Evolutionary conservation across 495 filamentous ascomycete species (phyloP).

Genomic region (Trypethelium eluteriae): DNA sequence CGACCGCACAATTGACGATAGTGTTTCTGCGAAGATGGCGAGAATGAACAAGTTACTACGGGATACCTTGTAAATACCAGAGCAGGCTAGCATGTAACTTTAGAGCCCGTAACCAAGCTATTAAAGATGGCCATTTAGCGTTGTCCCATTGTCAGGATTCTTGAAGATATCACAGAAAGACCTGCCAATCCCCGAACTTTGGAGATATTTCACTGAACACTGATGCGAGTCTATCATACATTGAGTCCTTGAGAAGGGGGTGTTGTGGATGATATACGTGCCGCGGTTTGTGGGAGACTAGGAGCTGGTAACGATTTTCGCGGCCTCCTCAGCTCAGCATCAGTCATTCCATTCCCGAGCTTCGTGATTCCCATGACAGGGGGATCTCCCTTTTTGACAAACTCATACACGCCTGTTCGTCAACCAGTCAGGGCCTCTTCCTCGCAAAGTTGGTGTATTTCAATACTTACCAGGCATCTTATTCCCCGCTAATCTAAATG

Average conservation of each 20-base stretch:
- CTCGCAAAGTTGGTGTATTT: not conserved
- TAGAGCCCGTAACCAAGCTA: not conserved
- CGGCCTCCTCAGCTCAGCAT: constrained; percentile 70
- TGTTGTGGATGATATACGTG: constrained; percentile 1
- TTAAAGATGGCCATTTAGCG: not conserved
- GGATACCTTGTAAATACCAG: constrained; percentile 76
- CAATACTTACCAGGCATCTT: constrained; percentile 78
- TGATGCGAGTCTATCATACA: not conserved
- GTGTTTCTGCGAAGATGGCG: constrained; percentile 86
- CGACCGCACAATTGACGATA: constrained; percentile 95
- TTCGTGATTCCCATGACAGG: constrained; percentile 92
- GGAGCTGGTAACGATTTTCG: constrained; percentile 35
- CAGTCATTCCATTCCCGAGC: constrained; percentile 67
- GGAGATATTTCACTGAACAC: not conserved
- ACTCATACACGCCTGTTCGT: constrained; percentile 73
- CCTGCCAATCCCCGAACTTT: not conserved
- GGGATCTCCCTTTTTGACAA: constrained; percentile 86
- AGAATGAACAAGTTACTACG: constrained; percentile 99
- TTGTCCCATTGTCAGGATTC: too few relatives aligned
- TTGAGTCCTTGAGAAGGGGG: not conserved
- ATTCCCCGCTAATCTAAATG: constrained; percentile 85
- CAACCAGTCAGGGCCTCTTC: not conserved
- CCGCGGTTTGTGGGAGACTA: not conserved
- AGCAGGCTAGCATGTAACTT: not conserved
- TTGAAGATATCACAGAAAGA: too few relatives aligned